A percentile compares a stretch with the other conserved stretches of the same genome.
These are phyloP conservation scores for Scenedesmus sp. DNA, from an alignment of 163 green algal genomes.

Conservation along the genomic window DNA sequence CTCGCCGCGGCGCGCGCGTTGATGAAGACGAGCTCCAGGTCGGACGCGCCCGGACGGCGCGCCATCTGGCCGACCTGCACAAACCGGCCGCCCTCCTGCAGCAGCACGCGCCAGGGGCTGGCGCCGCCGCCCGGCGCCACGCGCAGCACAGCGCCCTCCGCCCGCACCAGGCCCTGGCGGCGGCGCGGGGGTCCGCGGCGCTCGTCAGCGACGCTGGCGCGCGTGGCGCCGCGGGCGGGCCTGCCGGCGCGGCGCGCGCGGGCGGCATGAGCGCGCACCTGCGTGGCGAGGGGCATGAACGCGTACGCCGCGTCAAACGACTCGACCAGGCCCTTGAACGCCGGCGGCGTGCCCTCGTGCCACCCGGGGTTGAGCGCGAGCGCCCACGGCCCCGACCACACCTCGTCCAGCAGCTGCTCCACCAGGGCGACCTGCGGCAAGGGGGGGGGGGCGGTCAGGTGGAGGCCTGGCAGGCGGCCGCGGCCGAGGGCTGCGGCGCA, in stretches of 20 bases:
- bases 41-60: conserved; percentile 39
- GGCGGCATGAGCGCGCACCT: conserved; percentile 49
- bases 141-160: conserved; percentile 54
- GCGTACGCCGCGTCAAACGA: conserved; percentile 53
- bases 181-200: neutral
- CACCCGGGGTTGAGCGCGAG: conserved; percentile 57
- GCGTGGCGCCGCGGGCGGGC: neutral
- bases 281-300: conserved; percentile 55
- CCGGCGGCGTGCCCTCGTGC: conserved; percentile 19
- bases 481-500: neutral
- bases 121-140: neutral
- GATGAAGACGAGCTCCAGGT: conserved; percentile 62
- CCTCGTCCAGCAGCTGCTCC: conserved; percentile 62
- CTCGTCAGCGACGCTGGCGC: neutral
- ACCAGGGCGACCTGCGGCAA: conserved; percentile 56
- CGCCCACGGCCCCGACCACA: conserved; percentile 51
- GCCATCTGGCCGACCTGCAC: conserved; percentile 62
- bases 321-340: conserved; percentile 35
- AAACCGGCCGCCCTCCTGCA: conserved; percentile 40
- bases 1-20: conserved; percentile 56
- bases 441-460: too few relatives aligned
- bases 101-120: conserved; percentile 41
- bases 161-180: conserved; percentile 52
- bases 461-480: too few relatives aligned
- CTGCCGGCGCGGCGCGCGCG: too few relatives aligned